Base-by-base conservation (phyloP, 2,329 filamentous ascomycete species). In the Sporothrix dimorphospora region DNA sequence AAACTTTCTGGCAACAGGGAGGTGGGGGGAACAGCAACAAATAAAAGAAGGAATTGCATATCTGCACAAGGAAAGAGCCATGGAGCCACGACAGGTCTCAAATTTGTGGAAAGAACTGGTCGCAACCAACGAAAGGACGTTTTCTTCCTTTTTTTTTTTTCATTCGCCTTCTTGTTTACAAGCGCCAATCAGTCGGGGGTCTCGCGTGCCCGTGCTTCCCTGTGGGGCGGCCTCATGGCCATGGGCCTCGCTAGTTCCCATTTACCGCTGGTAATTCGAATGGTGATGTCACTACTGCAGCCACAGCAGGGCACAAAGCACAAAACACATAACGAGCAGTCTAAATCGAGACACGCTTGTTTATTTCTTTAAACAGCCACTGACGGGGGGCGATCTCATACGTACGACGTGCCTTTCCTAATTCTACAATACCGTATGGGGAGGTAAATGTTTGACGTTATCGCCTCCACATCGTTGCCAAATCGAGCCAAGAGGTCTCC, bases 251-350 rank as follows among this genome's bases (percentile, higher is more conserved):
- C 65, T 19, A 38, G 27, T 19, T 27, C 42, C 27, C 24, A n/a
- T 49, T 7, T 38, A 9, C 14, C 24, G 45, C 27, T 27, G 34
- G 45, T 38, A 4, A 34, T 51, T 21, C 1, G n/a, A 55, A 55
- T 69, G 66, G 66, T 69, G 66, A 69, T 69, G 66, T 69, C 66
- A 69, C 49, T n/a, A 24, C 47, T 55, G 66, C 49, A 55, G 66
- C 49, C 65, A 67, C 45, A 53, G 6, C 65, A 49, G 34, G 63
- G 63, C 42, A 49, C 42, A 66, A 34, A 16, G n/a, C 24, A 4
- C 63, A 66, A 42, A 49, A 65, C 16, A 65, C 7, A 42, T 40
- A 24, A 24, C 3, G n/a, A 65, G 30, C 4, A 11, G 24, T 61
- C 59, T 7, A 45, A 65, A 65, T 65, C 59, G 34, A 45, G 63